A percentile compares a stretch with the other conserved stretches of the same genome.
These are phyloP conservation scores for Diaporthe australafricana DNA, from an alignment of 2,329 filamentous ascomycete species.

Conservation along the genomic window DNA sequence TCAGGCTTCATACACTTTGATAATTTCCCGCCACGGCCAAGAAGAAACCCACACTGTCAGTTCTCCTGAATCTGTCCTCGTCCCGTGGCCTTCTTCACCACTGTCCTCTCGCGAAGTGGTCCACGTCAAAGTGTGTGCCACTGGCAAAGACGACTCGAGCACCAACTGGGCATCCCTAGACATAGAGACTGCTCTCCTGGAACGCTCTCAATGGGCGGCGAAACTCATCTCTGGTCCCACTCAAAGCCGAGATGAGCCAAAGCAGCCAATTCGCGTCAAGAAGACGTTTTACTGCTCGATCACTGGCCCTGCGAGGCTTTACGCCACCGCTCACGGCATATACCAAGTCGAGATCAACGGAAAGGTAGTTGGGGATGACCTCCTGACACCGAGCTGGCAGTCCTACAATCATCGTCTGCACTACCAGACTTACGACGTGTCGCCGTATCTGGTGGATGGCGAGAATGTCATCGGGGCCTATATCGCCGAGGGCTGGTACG, in stretches of 20 bases:
- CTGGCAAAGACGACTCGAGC: neutral
- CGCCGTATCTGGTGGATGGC: slow-evolving; percentile 45
- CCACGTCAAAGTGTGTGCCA: neutral
- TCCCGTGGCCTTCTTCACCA: neutral
- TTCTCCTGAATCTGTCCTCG: neutral
- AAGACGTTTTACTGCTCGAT: neutral
- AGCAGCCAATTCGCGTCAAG: neutral
- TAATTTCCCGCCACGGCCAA: neutral
- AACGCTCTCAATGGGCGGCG: slow-evolving; percentile 26
- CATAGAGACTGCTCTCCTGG: slow-evolving; percentile 25
- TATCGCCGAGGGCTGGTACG: slow-evolving; percentile 65
- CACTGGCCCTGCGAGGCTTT: slow-evolving; percentile 30
- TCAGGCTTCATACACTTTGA: neutral
- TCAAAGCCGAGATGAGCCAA: neutral
- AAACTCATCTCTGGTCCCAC: slow-evolving; percentile 27
- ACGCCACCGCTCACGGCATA: slow-evolving; percentile 49
- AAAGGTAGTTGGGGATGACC: slow-evolving; percentile 42
- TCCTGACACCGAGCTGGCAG: slow-evolving; percentile 57
- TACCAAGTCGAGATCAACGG: slow-evolving; percentile 53
- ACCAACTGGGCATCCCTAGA: neutral
- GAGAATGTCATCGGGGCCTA: slow-evolving; percentile 57
- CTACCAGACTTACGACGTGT: slow-evolving; percentile 58
- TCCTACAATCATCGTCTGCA: slow-evolving; percentile 55
- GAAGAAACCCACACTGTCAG: neutral
- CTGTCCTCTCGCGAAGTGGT: neutral